Evolutionary conservation across 805 yeast species (phyloP).

Genomic region (Ogataea trehaloabstinens): DNA sequence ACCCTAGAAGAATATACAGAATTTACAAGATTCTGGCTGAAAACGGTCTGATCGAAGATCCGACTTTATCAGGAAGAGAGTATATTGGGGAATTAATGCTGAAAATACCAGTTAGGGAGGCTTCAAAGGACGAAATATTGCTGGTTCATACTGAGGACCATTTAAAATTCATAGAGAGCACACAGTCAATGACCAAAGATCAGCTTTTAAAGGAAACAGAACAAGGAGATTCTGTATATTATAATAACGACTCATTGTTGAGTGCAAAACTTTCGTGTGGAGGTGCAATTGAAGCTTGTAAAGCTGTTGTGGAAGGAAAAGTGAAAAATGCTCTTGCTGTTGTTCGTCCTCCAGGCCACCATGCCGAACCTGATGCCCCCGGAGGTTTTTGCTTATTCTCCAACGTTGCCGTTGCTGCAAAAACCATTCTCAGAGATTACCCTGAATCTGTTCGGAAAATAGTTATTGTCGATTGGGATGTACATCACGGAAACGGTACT

Average conservation of each 20-base stretch:
- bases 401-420: slow-evolving; percentile 96
- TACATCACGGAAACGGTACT: slow-evolving; percentile 98
- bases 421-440: slow-evolving; percentile 71
- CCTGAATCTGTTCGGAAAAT: slow-evolving; percentile 87
- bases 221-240: slow-evolving; percentile 90
- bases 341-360: slow-evolving; percentile 99
- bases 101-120: slow-evolving; percentile 89
- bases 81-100: slow-evolving; percentile 84
- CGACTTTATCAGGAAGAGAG: slow-evolving; percentile 65
- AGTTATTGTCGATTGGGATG: slow-evolving; percentile 93
- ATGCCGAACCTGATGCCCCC: slow-evolving; percentile 95
- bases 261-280: slow-evolving; percentile 95
- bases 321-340: slow-evolving; percentile 93
- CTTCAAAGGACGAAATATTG: slow-evolving; percentile 79
- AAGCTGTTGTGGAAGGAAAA: slow-evolving; percentile 88
- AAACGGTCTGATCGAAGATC: slow-evolving; percentile 84
- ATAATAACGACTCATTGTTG: slow-evolving; percentile 82
- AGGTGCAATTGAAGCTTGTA: slow-evolving; percentile 94
- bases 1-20: slow-evolving; percentile 92
- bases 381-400: slow-evolving; percentile 97
- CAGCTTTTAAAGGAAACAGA: slow-evolving; percentile 80
- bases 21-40: slow-evolving; percentile 92
- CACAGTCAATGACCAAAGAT: slow-evolving; percentile 75
- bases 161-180: slow-evolving; percentile 68
- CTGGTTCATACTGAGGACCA: slow-evolving; percentile 85